Evolutionary conservation across 2,329 filamentous ascomycete genomes (phyloP), one percentile per base, ranked within the genome.

Genomic region (Alternaria hordeiaustralica): DNA sequence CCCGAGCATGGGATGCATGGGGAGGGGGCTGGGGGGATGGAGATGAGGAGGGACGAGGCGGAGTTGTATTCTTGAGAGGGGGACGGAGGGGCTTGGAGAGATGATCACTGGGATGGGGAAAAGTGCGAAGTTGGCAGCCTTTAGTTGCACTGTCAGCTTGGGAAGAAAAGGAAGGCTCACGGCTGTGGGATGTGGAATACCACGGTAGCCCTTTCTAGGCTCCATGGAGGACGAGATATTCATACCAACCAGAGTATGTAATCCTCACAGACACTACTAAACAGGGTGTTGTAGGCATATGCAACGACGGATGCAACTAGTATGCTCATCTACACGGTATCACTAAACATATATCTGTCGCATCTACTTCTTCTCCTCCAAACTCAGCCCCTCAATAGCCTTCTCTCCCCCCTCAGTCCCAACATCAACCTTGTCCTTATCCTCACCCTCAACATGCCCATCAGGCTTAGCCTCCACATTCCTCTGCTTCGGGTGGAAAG

Each of bases 401-500:
- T 77, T 71, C 41, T 69, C 74, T 2, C 78, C 76, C 13, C 71
- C 69, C 62, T 79, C 76, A 56, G 73, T 79, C 3, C 81, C 82
- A 12, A 84, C 76, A 68, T 78, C 82, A 10, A 82, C 80, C 56
- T 77, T 74, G 4, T 77, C 78, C 66, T 82, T 82, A 7, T 79
- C 78, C 63, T 69, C 67, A 4, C 82, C 83, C 69, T 83, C 80
- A 1, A 84, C 77, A 65, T 80, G 78, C 1, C 83, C 83, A 64
- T 85, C 82, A 10, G 82, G 78, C 76, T 84, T 80, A 2, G 79
- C 80, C 63, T 81, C 79, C 6, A 84, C 77, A 51, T 75, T 75
- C 66, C 75, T 75, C 66, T 75, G 75, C 28, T 73, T 73, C 0
- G 89, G 90, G 75, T 89, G 87, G 64, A 87, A 85, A 2, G 87